Conservation (phyloP, 2,329 filamentous ascomycete species). For the Aspergillus luchuensis region DNA sequence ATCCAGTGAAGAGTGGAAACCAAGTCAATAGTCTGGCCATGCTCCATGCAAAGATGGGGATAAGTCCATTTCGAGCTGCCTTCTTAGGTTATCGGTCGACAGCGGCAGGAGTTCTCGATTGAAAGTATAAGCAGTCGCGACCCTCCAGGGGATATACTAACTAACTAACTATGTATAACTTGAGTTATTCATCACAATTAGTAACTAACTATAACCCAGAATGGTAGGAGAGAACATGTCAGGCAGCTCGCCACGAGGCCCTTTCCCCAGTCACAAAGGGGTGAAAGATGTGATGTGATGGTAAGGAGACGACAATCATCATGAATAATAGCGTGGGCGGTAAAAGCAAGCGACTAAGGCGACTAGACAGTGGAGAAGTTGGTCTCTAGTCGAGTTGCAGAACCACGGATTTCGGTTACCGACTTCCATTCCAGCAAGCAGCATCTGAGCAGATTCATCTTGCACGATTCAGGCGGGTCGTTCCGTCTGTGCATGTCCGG, state of each 20-base stretch:
- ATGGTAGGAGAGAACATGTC: neutral
- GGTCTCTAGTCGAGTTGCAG: constrained; percentile 7
- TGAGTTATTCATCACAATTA: no score
- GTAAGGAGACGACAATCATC: constrained; percentile 14
- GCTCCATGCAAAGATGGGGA: neutral
- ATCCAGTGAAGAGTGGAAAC: constrained; percentile 4
- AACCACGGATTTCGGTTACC: constrained; percentile 18
- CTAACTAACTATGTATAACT: no score
- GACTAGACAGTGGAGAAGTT: constrained; percentile 30
- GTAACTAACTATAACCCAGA: no score
- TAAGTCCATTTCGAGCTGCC: neutral
- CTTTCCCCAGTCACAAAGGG: neutral
- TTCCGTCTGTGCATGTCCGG: neutral
- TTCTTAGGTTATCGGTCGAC: neutral
- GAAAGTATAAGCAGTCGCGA: neutral
- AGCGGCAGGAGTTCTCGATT: neutral
- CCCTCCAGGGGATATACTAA: neutral
- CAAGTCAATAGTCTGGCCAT: constrained; percentile 7
- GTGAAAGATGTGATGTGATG: neutral
- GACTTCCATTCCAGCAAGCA: neutral
- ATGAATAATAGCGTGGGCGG: constrained; percentile 15
- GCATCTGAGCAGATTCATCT: constrained; percentile 2
- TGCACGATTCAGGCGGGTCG: neutral
- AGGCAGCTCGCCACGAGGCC: neutral
- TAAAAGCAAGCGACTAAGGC: constrained; percentile 27